phyloP scores from a whole-genome alignment of 805 yeast species.

The Starmerella apis region DNA sequence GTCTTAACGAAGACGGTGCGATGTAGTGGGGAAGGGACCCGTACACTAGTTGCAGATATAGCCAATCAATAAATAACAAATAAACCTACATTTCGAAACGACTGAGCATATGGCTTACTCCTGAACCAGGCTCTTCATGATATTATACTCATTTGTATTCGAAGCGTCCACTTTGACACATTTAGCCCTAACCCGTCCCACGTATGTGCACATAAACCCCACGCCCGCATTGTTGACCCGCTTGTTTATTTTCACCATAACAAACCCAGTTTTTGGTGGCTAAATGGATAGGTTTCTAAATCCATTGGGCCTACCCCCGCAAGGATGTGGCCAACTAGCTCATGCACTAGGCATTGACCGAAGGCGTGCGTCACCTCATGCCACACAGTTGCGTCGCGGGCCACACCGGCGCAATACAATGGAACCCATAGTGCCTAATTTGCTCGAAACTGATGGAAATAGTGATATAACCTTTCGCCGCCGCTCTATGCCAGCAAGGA shows the following conservation, averaged over 20 bases:
- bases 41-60: no score
- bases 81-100: no score
- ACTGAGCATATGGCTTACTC: no score
- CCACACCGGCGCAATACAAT: background rate
- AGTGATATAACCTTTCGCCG: background rate
- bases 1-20: no score
- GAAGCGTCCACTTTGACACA: no score
- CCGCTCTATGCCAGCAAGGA: background rate
- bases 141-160: no score
- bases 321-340: background rate
- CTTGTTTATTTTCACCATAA: background rate
- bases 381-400: background rate
- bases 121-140: no score
- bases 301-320: background rate
- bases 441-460: background rate
- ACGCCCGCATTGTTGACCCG: background rate
- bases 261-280: background rate
- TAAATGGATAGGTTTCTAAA: background rate
- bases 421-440: background rate
- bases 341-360: slow-evolving; percentile 4
- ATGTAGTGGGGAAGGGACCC: no score
- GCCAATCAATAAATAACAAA: no score
- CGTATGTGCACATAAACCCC: background rate
- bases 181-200: slow-evolving; percentile 4
- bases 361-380: background rate